Percentiles rank a stretch among this genome's conserved stretches.
Evolutionary conservation across 345 rosid species (phyloP).

Genomic region (Kandelia obovata): DNA sequence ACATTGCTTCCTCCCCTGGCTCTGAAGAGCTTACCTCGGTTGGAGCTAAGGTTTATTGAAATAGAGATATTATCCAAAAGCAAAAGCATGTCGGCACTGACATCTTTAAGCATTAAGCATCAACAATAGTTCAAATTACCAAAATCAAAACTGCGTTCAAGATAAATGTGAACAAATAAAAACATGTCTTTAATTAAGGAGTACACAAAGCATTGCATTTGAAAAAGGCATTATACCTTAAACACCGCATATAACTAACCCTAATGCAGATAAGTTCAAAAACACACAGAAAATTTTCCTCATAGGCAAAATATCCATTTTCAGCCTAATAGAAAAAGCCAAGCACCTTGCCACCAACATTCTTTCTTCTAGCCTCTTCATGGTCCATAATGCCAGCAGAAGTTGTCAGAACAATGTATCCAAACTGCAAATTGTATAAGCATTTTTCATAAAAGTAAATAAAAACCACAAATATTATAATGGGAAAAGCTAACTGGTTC

Average conservation of each 20-base stretch:
- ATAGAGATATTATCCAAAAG: too few species aligned
- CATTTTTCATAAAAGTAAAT: background rate
- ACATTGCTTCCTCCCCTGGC: too few species aligned
- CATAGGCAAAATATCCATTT: background rate
- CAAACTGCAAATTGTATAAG: slow-evolving; percentile 23
- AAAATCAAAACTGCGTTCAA: background rate
- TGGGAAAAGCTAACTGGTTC: background rate
- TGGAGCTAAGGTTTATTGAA: too few species aligned
- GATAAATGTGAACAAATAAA: background rate
- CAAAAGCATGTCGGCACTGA: too few species aligned
- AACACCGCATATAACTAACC: slow-evolving; percentile 7
- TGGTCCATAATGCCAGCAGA: slow-evolving; percentile 37
- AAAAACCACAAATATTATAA: background rate
- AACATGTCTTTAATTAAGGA: background rate
- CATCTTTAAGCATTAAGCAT: too few species aligned
- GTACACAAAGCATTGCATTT: background rate
- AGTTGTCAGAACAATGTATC: slow-evolving; percentile 33
- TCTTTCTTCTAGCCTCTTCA: slow-evolving; percentile 38
- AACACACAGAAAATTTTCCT: background rate
- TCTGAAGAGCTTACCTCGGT: too few species aligned
- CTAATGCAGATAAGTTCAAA: slow-evolving; percentile 11
- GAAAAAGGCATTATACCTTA: slow-evolving; percentile 13
- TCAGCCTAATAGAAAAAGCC: slow-evolving; percentile 29
- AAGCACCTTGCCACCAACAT: slow-evolving; percentile 36
- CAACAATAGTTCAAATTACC: background rate